phyloP scores from a whole-genome alignment of 1,139 yeast genomes.

The Hansenula anomala region DNA sequence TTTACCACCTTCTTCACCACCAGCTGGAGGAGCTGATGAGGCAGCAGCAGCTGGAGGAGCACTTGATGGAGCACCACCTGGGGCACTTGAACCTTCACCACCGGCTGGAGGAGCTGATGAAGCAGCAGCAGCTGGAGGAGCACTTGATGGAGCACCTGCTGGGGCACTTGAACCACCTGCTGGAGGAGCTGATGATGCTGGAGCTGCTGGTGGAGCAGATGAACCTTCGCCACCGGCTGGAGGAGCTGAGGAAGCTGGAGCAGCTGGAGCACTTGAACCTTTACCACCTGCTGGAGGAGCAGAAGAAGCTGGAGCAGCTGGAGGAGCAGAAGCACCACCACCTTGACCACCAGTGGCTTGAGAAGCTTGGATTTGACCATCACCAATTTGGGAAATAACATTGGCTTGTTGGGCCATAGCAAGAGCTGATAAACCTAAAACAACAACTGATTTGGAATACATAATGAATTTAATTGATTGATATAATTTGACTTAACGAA shows the following conservation, averaged over 20 bases:
- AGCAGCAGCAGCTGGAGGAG: slow-evolving; percentile 6
- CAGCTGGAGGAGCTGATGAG: slow-evolving; percentile 4
- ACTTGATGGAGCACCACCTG: slow-evolving; percentile 7
- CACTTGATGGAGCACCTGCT: slow-evolving; percentile 2
- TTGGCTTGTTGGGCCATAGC: slow-evolving; percentile 14
- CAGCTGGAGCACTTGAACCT: slow-evolving; percentile 4
- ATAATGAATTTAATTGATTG: not conserved
- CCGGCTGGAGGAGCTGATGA: slow-evolving; percentile 5
- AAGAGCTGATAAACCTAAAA: not conserved
- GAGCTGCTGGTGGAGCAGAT: slow-evolving; percentile 6
- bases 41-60: slow-evolving; percentile 5
- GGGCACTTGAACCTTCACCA: slow-evolving; percentile 4
- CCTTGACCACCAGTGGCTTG: slow-evolving; percentile 9
- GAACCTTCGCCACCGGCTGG: slow-evolving; percentile 4
- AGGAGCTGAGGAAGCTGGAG: slow-evolving; percentile 2
- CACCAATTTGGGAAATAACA: slow-evolving; percentile 20
- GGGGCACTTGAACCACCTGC: slow-evolving; percentile 7
- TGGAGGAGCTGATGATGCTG: slow-evolving; percentile 11
- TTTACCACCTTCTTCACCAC: slow-evolving; percentile 2
- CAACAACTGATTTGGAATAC: not conserved
- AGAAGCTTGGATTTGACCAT: slow-evolving; percentile 25
- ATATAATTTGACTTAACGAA: not conserved
- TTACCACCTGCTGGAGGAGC: slow-evolving; percentile 7
- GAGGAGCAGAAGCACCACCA: slow-evolving; percentile 1
- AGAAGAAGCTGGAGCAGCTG: slow-evolving; percentile 6